These are phyloP conservation scores for Pyrenophora seminiperda DNA, from an alignment of 2,329 filamentous ascomycete genomes.

Conservation along the genomic window DNA sequence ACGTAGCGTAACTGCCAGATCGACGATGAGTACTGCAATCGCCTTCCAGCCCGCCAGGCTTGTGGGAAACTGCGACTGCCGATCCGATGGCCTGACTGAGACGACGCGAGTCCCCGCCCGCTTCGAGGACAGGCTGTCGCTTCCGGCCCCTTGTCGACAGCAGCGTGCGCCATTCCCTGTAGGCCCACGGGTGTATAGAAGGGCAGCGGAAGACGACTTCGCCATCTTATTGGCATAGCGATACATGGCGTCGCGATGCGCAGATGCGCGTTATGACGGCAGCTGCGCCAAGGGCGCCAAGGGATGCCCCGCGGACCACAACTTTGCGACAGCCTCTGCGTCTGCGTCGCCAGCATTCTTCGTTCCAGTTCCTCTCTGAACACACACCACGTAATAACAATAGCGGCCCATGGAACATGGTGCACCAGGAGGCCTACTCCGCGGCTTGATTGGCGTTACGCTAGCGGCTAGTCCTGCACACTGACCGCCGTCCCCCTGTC, in stretches of 20 bases:
- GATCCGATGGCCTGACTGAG: constrained; percentile 5
- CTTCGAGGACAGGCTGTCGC: neutral
- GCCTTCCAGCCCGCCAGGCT: neutral
- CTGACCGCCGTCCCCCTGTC: too few species aligned
- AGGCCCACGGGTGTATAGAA: too few species aligned
- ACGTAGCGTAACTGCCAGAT: constrained; percentile 11
- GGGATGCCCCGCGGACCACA: neutral
- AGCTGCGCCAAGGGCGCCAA: neutral
- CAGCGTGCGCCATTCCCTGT: neutral
- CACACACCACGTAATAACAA: too few species aligned
- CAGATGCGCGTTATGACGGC: neutral
- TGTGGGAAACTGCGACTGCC: neutral
- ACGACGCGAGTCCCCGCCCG: neutral
- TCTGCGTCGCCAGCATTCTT: too few species aligned
- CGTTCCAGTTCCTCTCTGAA: too few species aligned
- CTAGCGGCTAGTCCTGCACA: too few species aligned
- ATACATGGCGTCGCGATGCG: neutral
- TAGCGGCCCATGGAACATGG: too few species aligned
- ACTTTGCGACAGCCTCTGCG: neutral
- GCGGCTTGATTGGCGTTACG: too few species aligned
- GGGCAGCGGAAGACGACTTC: too few species aligned
- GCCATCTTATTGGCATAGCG: too few species aligned
- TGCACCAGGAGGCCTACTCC: too few species aligned
- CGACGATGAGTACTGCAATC: constrained; percentile 11
- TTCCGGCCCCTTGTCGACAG: neutral